Evolutionary conservation across 108 stramenopile genomes (phyloP), one percentile per base, ranked within the genome.

Genomic region (Stephanodiscus triporus): DNA sequence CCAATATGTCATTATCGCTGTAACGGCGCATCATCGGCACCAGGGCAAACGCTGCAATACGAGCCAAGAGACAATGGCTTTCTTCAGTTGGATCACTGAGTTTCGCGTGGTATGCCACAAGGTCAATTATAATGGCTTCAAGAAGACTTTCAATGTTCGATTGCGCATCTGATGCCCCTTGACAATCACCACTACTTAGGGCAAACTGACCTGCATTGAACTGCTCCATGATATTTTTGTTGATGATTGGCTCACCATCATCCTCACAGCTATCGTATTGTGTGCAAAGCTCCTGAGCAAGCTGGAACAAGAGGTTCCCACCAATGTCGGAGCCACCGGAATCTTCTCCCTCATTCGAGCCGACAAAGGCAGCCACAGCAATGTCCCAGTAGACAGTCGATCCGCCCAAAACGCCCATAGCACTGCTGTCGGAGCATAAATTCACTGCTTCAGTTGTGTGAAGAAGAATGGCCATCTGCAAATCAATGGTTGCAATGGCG

Each of bases 231-330:
- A 82, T 27, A 8, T 26, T 54, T 1, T 48, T 74, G 43, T 77
- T 82, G 54, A 82, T 67, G n/a, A 37, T 32, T 2, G 76, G 64
- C 17, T 73, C 54, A 14, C 79, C 89, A 66, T 69, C 57, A 20
- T 68, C 65, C 26, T 82, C 85, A 57, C 94, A 95, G 8, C 68
- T 70, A 29, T 58, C 63, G 68, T 91, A 92, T 16, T 70, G 65
- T 11, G 60, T 58, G 64, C 94, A 95, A 20, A 82, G 65, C 47
- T 92, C 88, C 68, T 95, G 88, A 29, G 78, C 90, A 58, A 95
- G 65, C 26, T 86, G 62, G 66, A 85, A 89, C 48, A 95, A 59
- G 22, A 87, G 70, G 22, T 64, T 63, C 10, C 94, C 94, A 60
- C 79, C 50, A 26, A 53, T 71, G 4, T 38, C 34, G 47, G 80